Base-by-base conservation (phyloP, 1,284 basidiomycete genomes). In the Cutaneotrichosporon spelunceum region DNA sequence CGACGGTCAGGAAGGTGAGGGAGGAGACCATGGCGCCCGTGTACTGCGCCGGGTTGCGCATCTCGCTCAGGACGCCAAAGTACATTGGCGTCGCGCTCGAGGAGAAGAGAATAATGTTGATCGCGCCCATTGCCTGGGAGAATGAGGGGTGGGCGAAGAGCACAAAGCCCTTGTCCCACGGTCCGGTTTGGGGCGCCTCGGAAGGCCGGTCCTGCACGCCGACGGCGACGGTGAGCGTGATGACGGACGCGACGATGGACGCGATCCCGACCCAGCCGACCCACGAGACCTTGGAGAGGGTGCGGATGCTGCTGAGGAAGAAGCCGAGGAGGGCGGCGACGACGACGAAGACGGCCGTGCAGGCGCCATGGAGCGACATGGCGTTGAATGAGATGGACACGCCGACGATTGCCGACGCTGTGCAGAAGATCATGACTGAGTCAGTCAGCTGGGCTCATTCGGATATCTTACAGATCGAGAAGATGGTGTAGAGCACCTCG, bases 121-220 rank as follows among this genome's bases (percentile, higher is more conserved):
- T 59, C 10, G 49, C 59, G 56, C 42, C 30, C 57, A 73, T 70
- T 49, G 66, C 73, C 50, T 71, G 60, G 8, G 59, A 59, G 53
- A 74, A 72, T 8, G 66, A 62, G 2, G 73, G 71, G 47, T 60
- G 53, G 48, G 62, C 66, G 47, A 71, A 66, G 30, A 72, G 63
- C 26, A 62, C 50, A 65, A 74, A 64, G 26, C 66, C 64, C 62
- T 68, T 71, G 56, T 74, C 71, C 66, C 67, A 78, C 1, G 69
- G 65, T 0, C 70, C 71, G 27, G 59, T 27, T 53, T 50, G 56
- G 19, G 78, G 78, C 0, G 76, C 76, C 13, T 67, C 67, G 3
- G 74, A 68, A 2, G 79, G 77, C 49, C 78, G 67, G 59, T 74
- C 73, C 49, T 70, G 66, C 2, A 74, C 65, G 13, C 71, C 74